Conservation (phyloP, 192 early-diverging fungal genomes). For the Allomyces macrogynus region DNA sequence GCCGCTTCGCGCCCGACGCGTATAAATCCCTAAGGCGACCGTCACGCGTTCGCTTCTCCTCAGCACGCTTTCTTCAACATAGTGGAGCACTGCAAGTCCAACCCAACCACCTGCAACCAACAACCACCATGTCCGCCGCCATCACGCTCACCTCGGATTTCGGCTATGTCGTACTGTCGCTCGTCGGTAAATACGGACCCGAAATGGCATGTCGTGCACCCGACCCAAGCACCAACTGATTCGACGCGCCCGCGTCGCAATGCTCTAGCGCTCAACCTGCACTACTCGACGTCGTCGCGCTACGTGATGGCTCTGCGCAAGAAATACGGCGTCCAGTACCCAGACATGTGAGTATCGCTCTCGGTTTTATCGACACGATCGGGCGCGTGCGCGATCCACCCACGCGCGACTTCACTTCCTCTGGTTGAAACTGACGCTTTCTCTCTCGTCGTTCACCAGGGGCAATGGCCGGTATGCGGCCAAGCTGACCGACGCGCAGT, state of each 20-base stretch:
- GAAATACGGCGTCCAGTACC: constrained; percentile 20
- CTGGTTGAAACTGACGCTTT: neutral
- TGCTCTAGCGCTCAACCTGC: constrained; percentile 1
- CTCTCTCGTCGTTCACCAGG: constrained; percentile 4
- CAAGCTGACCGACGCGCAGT: constrained; percentile 24
- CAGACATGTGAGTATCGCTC: constrained; percentile 6
- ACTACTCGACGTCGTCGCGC: constrained; percentile 8
- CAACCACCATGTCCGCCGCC: constrained; percentile 2
- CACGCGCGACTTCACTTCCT: no score
- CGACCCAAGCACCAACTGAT: neutral
- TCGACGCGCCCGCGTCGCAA: neutral
- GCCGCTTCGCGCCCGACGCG: no score
- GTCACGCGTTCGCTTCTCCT: no score
- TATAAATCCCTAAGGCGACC: no score
- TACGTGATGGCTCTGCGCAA: constrained; percentile 13
- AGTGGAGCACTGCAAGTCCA: no score
- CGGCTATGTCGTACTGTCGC: constrained; percentile 19
- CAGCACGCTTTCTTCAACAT: no score
- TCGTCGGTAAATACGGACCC: constrained; percentile 5
- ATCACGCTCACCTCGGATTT: constrained; percentile 9
- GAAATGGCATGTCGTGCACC: neutral
- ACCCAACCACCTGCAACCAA: no score
- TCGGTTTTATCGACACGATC: no score
- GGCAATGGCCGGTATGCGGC: constrained; percentile 18
- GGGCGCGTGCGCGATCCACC: no score